These are phyloP conservation scores for Mytilinidion resinicola DNA, from an alignment of 495 filamentous ascomycete genomes.

Conservation along the genomic window DNA sequence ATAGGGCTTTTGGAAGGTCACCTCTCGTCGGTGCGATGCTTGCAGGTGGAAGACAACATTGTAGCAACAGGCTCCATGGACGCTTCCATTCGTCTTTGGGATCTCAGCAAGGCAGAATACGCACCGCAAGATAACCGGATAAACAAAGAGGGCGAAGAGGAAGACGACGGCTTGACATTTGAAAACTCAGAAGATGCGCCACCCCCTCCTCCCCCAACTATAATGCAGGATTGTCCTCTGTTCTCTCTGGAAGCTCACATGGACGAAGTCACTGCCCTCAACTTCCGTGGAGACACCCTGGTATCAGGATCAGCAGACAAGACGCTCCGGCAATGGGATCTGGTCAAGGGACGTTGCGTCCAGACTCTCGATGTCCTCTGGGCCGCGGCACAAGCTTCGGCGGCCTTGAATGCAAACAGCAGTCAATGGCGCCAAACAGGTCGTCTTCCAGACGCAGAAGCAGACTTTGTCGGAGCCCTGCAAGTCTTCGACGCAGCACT, in stretches of 20 bases:
- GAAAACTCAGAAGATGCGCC: slow-evolving; percentile 54
- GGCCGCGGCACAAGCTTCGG: slow-evolving; percentile 83
- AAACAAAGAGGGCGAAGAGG: slow-evolving; percentile 57
- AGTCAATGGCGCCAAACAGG: slow-evolving; percentile 52
- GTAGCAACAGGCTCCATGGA: slow-evolving; percentile 94
- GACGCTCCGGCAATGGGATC: slow-evolving; percentile 94
- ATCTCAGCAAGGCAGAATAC: slow-evolving; percentile 66
- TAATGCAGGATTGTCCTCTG: slow-evolving; percentile 79
- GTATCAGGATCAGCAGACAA: slow-evolving; percentile 97
- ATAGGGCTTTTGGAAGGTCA: slow-evolving; percentile 88
- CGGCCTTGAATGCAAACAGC: slow-evolving; percentile 11
- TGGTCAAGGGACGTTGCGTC: slow-evolving; percentile 89
- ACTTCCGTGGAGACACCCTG: slow-evolving; percentile 80
- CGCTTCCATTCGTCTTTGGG: slow-evolving; percentile 91
- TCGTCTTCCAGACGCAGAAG: slow-evolving; percentile 57
- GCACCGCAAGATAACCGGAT: slow-evolving; percentile 55
- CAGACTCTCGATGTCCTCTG: slow-evolving; percentile 98
- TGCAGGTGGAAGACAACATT: slow-evolving; percentile 94
- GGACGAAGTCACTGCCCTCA: slow-evolving; percentile 87
- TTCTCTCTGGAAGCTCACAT: slow-evolving; percentile 86
- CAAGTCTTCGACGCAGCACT: slow-evolving; percentile 97
- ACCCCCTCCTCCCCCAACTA: slow-evolving; percentile 58
- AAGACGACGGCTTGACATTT: slow-evolving; percentile 47
- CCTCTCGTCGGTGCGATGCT: slow-evolving; percentile 82
- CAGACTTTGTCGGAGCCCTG: slow-evolving; percentile 89